Base-by-base conservation (phyloP, 1,284 basidiomycete species). In the Fomitopsis palustris region DNA sequence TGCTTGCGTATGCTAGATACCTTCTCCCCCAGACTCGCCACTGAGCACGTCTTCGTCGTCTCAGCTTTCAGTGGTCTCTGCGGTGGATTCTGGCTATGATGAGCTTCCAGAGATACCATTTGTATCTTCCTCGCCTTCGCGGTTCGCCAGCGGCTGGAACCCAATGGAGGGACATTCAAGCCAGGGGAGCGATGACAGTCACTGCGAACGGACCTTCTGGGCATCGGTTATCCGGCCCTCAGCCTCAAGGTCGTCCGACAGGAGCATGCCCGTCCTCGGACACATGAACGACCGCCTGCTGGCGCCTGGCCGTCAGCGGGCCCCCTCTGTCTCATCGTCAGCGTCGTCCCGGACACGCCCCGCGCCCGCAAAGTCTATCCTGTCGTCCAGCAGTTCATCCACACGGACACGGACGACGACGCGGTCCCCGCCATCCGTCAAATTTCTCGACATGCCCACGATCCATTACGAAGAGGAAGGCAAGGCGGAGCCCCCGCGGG, bases 381-480 rank as follows among this genome's bases (percentile, higher is more conserved):
- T 72, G 8, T 71, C 71, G 35, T 71, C 69, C 27, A 64, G 35
- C 35, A 37, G 67, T 54, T 66, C 69, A 14, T 71, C 74, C 27
- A 72, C 70, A 29, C 63, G 69, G 47, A 70, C 76, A 35, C 70
- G 65, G 56, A 74, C 66, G 10, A 52, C 49, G 61, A 72, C 62
- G 39, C 73, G 72, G 9, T 71, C 73, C 6, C 65, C 76, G 9
- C 68, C 75, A 1, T 80, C 78, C 19, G 78, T 79, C 23, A 79
- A 79, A 64, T 79, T 78, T 62, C 72, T 78, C 31, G 76, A 77
- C 60, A 65, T 70, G 38, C 77, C 77, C 10, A 78, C 72, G 14
- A 64, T 74, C 8, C 69, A 75, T 58, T 72, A 72, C 61, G 71
- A 72, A 42, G 61, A 72, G 38, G 69, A 52, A 35, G 49, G 65